Conservation (phyloP, 2,329 filamentous ascomycete species). For the Diaporthe nobilis region DNA sequence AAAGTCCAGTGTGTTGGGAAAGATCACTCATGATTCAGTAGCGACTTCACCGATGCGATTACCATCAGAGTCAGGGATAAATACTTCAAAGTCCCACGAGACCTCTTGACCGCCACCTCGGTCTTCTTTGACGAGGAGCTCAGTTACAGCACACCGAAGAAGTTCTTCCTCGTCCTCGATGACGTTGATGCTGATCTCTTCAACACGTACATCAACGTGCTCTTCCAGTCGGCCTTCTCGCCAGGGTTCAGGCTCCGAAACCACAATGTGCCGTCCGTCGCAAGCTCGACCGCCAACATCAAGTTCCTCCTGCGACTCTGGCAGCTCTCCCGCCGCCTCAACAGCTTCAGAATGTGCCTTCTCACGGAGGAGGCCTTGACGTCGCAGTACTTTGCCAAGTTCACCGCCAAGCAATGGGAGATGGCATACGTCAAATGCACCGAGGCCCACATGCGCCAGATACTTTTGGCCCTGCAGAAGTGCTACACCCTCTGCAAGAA, state of each 20-base stretch:
- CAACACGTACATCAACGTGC: conserved; percentile 19
- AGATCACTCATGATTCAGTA: background rate
- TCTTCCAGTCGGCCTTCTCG: background rate
- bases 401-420: background rate
- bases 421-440: background rate
- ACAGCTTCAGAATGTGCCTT: conserved; percentile 35
- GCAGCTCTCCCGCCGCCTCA: conserved; percentile 45
- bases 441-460: background rate
- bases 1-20: background rate
- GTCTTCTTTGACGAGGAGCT: conserved; percentile 11
- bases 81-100: conserved; percentile 4
- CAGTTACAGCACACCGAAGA: background rate
- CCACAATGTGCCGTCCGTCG: background rate
- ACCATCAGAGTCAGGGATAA: background rate
- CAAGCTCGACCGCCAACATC: background rate
- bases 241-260: conserved; percentile 41
- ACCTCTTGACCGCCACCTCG: background rate
- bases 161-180: conserved; percentile 17
- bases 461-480: background rate
- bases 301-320: conserved; percentile 43
- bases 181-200: background rate
- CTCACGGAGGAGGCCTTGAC: conserved; percentile 43
- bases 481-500: conserved; percentile 44
- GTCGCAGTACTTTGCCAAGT: conserved; percentile 40
- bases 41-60: background rate